phyloP scores from a whole-genome alignment of 2,329 filamentous ascomycete genomes.

The Arthrobotrys entomopaga region DNA sequence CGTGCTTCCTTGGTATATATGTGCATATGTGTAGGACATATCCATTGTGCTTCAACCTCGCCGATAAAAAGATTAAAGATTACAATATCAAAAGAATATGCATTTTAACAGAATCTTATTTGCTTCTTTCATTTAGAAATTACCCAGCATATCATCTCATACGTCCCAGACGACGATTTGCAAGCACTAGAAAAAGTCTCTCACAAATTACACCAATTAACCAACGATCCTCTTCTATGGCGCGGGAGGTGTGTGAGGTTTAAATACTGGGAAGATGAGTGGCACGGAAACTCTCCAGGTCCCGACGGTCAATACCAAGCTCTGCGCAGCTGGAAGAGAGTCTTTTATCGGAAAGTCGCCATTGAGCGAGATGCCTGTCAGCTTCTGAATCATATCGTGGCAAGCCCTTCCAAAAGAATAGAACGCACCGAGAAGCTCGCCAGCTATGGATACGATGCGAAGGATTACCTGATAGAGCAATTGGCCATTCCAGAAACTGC shows the following conservation, averaged over 20 bases:
- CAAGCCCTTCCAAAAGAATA: slow-evolving; percentile 75
- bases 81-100: background rate
- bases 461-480: slow-evolving; percentile 80
- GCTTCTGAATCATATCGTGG: slow-evolving; percentile 75
- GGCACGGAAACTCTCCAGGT: slow-evolving; percentile 14
- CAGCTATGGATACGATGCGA: slow-evolving; percentile 82
- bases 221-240: slow-evolving; percentile 81
- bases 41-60: background rate
- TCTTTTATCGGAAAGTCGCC: slow-evolving; percentile 70
- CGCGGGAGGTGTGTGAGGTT: slow-evolving; percentile 78
- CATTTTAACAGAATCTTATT: slow-evolving; percentile 20
- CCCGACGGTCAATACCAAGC: slow-evolving; percentile 69
- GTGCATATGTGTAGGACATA: background rate
- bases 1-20: background rate
- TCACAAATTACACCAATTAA: slow-evolving; percentile 72
- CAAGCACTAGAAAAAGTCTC: slow-evolving; percentile 70
- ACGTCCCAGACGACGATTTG: slow-evolving; percentile 67
- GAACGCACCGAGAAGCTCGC: slow-evolving; percentile 77
- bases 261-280: slow-evolving; percentile 73
- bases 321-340: slow-evolving; percentile 76
- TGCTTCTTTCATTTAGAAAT: slow-evolving; percentile 78
- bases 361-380: slow-evolving; percentile 67
- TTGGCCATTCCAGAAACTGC: slow-evolving; percentile 69
- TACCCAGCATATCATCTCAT: slow-evolving; percentile 78
- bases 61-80: background rate